Percentiles rank a stretch among this genome's conserved stretches.
These are phyloP conservation scores for Alternaria atra DNA, from an alignment of 2,329 filamentous ascomycete species.

Conservation along the genomic window DNA sequence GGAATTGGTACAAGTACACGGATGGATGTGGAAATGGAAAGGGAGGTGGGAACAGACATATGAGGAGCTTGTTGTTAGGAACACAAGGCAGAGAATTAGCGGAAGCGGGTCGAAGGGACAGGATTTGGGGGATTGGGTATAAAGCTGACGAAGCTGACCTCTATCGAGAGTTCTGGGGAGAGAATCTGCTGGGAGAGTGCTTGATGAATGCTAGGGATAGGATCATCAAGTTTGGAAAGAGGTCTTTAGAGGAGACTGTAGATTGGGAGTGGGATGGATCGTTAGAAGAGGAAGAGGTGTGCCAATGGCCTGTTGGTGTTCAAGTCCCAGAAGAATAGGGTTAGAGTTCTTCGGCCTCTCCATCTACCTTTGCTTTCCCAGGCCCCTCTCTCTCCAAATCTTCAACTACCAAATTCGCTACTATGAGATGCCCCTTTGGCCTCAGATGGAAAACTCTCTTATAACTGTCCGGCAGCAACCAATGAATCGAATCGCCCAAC, in stretches of 20 bases:
- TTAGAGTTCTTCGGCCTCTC: neutral
- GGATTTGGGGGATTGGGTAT: constrained; percentile 26
- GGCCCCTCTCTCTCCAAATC: neutral
- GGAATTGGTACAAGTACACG: neutral
- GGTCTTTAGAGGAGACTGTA: neutral
- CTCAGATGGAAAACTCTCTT: constrained; percentile 45
- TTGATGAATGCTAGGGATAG: constrained; percentile 65
- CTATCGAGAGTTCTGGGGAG: constrained; percentile 63
- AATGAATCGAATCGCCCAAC: constrained; percentile 31
- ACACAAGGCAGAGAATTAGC: constrained; percentile 58
- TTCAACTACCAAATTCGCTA: constrained; percentile 18
- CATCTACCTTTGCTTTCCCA: neutral
- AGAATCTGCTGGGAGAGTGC: constrained; percentile 70
- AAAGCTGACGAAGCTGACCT: constrained; percentile 25
- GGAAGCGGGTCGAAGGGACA: constrained; percentile 12
- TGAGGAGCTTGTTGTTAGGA: constrained; percentile 46
- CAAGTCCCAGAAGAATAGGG: neutral
- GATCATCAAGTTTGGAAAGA: constrained; percentile 47
- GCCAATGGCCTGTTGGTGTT: neutral
- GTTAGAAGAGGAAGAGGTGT: neutral
- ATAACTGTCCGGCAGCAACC: constrained; percentile 43
- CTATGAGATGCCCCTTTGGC: constrained; percentile 34
- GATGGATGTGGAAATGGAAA: neutral
- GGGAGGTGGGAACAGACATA: neutral
- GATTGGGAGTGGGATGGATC: neutral